Evolutionary conservation across 495 filamentous ascomycete genomes (phyloP).

Genomic region (Mytilinidion resinicola): DNA sequence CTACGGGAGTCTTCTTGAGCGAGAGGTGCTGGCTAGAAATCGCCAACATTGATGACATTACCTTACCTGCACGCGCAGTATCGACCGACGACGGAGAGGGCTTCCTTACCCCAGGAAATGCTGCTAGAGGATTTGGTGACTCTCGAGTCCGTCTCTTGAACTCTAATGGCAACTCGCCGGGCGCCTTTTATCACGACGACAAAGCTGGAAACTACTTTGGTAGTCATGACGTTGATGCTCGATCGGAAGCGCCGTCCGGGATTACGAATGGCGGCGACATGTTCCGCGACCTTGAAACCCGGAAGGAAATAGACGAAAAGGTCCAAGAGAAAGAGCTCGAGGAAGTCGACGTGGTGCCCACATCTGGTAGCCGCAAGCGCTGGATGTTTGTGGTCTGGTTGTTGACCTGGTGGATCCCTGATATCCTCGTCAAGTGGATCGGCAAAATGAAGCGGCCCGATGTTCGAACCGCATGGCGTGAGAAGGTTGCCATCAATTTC

Average conservation of each 20-base stretch:
- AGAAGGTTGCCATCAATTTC: conserved; percentile 97
- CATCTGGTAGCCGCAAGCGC: conserved; percentile 76
- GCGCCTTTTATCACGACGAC: conserved; percentile 62
- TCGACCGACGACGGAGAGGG: conserved; percentile 40
- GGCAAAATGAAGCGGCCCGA: conserved; percentile 90
- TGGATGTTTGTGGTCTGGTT: conserved; percentile 87
- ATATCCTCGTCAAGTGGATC: conserved; percentile 69
- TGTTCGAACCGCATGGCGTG: conserved; percentile 88
- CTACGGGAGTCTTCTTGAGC: conserved; percentile 90
- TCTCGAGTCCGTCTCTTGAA: conserved; percentile 65
- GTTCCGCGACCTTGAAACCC: conserved; percentile 94
- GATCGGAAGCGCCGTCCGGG: conserved; percentile 84
- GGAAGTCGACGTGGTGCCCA: conserved; percentile 76
- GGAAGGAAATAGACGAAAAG: conserved; percentile 90
- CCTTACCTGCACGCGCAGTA: conserved; percentile 35
- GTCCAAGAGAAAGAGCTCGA: conserved; percentile 84
- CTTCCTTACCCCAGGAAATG: conserved; percentile 42
- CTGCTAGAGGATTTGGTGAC: conserved; percentile 51
- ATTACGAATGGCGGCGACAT: conserved; percentile 89
- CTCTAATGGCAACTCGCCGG: conserved; percentile 51
- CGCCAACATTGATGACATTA: conserved; percentile 63
- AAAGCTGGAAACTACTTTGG: conserved; percentile 74
- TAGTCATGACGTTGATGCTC: conserved; percentile 71
- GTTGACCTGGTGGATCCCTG: conserved; percentile 81
- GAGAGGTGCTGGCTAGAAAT: conserved; percentile 92